Base-by-base conservation (phyloP, 1,139 yeast species). In the Sugiyamaella paludigena region DNA sequence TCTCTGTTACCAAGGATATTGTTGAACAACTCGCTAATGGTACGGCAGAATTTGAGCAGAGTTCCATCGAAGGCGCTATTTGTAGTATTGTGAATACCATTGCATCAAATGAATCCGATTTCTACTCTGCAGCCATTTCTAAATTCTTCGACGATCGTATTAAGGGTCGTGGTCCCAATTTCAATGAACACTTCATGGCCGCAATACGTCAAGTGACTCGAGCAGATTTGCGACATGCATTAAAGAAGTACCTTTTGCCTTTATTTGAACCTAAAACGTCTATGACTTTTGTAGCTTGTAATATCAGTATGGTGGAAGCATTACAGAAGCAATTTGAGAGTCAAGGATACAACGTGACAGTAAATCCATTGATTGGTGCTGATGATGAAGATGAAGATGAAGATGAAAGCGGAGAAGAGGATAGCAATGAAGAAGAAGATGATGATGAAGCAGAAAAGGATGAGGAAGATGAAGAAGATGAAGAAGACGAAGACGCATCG, bases 21-120 rank as follows among this genome's bases (percentile, higher is more conserved):
- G 84, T 89, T n/a, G 68, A 73, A 2, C 83, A 78, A 36, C 79
- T 76, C 59, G 83, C 82, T 1, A 59, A 61, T 44, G 95, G 88
- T 1, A 66, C 58, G 5, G 61, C 69, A 1, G 65, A 68, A 27
- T 75, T 91, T 58, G 95, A 87, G 49, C 67, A 69, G 9, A 72
- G 78, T 43, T 71, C 79, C 54, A 71, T 88, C 33, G 81, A 83
- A 56, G 91, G 88, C 54, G 84, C 96, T 1, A 73, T 87, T 34
- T 82, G 95, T 50, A 76, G 86, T 26, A 77, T 87, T 45, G 89
- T 88, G 29, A 84, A 84, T 59, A 73, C 76, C 9, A 71, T 86
- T 45, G 95, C 96, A 1, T 77, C 80, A 39, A 69, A 73, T 4
- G 91, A 85, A 56, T 76, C 82, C 19, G 63, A 65, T 39, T 67